A percentile compares a stretch with the other conserved stretches of the same genome.
Conservation (phyloP, 768 basidiomycete species). For the Suillus fuscotomentosus region DNA sequence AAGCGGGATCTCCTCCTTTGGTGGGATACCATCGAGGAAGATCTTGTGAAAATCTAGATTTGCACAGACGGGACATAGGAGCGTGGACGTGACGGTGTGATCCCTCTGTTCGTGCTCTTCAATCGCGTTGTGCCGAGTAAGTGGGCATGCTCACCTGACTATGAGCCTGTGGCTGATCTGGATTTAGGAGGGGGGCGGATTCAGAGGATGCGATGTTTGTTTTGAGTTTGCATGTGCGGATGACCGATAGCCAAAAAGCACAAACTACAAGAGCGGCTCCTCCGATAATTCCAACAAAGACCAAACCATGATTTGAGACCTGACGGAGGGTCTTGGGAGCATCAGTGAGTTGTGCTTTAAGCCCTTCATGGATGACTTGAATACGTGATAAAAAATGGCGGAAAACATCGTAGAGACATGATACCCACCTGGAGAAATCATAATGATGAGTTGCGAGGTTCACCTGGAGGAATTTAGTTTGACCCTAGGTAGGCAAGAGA, state of each 20-base stretch:
- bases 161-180: neutral
- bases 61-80: slow-evolving; percentile 5
- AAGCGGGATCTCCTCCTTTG: neutral
- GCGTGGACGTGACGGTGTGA: neutral
- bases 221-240: neutral
- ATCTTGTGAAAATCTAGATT: slow-evolving; percentile 2
- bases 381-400: neutral
- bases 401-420: neutral
- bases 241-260: neutral
- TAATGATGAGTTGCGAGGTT: neutral
- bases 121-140: neutral
- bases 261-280: neutral
- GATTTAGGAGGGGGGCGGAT: neutral
- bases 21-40: slow-evolving; percentile 1
- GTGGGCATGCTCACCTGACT: neutral
- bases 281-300: neutral
- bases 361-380: neutral
- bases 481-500: neutral
- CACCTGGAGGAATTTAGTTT: neutral
- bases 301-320: neutral
- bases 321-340: neutral
- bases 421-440: neutral
- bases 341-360: neutral
- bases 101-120: neutral
- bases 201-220: neutral